phyloP scores from a whole-genome alignment of 257 asterid genomes.

The Capsicum pubescens region DNA sequence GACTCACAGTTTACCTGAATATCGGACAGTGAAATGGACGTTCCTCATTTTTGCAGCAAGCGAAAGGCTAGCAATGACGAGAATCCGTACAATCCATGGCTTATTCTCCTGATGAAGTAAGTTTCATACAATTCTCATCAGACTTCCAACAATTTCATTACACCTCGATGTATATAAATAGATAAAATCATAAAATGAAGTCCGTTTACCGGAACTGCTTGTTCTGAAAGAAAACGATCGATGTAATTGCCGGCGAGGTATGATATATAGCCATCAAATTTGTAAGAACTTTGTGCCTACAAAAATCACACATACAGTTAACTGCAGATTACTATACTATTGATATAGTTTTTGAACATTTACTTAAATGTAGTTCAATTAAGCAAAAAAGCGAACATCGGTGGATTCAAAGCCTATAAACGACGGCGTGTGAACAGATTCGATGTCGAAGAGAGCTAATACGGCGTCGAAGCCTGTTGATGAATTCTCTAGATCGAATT shows the following conservation, averaged over 20 bases:
- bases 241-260: slow-evolving; percentile 66
- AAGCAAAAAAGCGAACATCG: slow-evolving; percentile 36
- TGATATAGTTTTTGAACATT: too few species aligned
- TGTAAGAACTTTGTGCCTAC: slow-evolving; percentile 50
- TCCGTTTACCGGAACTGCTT: slow-evolving; percentile 48
- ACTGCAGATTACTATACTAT: background rate
- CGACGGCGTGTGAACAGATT: slow-evolving; percentile 58
- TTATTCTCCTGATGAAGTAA: slow-evolving; percentile 43
- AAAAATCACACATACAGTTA: slow-evolving; percentile 17
- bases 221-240: slow-evolving; percentile 61
- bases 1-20: slow-evolving; percentile 42
- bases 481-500: slow-evolving; percentile 55
- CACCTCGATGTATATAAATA: background rate
- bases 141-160: background rate
- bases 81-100: slow-evolving; percentile 57
- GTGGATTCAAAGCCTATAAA: slow-evolving; percentile 37
- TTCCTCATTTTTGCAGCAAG: slow-evolving; percentile 66
- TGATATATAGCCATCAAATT: slow-evolving; percentile 48
- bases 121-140: slow-evolving; percentile 21
- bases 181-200: background rate
- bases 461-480: slow-evolving; percentile 47
- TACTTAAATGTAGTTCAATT: background rate
- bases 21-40: slow-evolving; percentile 44
- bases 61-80: slow-evolving; percentile 61
- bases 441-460: slow-evolving; percentile 57